Evolutionary conservation across 2,329 filamentous ascomycete species (phyloP).

Genomic region (Calonectria multiphialidica): DNA sequence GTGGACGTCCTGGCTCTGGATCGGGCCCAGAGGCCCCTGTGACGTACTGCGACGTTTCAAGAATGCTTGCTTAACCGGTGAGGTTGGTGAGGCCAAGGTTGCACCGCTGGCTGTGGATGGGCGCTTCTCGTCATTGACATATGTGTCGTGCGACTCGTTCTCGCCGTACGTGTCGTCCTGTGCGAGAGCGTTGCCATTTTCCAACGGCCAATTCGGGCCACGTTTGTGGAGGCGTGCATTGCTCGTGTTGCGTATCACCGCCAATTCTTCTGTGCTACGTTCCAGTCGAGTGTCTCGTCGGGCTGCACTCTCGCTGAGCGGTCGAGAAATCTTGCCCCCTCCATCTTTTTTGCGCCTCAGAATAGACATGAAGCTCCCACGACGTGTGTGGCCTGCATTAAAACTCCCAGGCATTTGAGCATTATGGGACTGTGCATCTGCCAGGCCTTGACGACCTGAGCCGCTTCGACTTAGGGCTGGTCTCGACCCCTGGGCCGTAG

Average conservation of each 20-base stretch:
- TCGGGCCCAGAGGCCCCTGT: conserved; percentile 42
- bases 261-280: conserved; percentile 66
- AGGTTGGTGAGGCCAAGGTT: conserved; percentile 44
- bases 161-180: conserved; percentile 43
- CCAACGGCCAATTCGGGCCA: conserved; percentile 50
- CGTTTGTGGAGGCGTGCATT: conserved; percentile 43
- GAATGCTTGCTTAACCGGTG: conserved; percentile 48
- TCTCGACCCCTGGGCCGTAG: conserved; percentile 18
- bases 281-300: conserved; percentile 73
- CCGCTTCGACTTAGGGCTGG: conserved; percentile 54
- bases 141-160: conserved; percentile 40
- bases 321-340: conserved; percentile 66
- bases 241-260: conserved; percentile 54
- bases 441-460: conserved; percentile 55
- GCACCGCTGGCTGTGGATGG: conserved; percentile 51
- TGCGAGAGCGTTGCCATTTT: conserved; percentile 48
- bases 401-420: conserved; percentile 28
- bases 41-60: conserved; percentile 54
- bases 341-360: conserved; percentile 72
- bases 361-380: conserved; percentile 67
- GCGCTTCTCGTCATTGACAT: conserved; percentile 44
- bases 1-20: conserved; percentile 14
- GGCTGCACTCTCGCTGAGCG: conserved; percentile 67
- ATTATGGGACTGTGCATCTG: conserved; percentile 34
- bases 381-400: conserved; percentile 50